Conservation (phyloP, 306 rosid species). For the Carpinus fangiana region DNA sequence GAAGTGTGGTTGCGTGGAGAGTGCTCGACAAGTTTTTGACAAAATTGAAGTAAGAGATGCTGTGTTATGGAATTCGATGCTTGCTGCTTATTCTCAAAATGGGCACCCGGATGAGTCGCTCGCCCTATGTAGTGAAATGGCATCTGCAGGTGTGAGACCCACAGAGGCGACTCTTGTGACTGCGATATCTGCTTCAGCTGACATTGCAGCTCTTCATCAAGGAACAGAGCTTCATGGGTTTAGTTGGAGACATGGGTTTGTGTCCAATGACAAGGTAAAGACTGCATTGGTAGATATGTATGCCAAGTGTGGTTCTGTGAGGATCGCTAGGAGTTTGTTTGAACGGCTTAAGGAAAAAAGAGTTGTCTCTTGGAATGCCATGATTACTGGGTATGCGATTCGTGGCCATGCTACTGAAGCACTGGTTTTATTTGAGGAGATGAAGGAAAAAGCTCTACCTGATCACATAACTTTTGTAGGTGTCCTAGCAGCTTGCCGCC, state of each 20-base stretch:
- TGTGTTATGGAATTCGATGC: slow-evolving; percentile 82
- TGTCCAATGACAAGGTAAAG: slow-evolving; percentile 63
- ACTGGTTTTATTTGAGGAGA: slow-evolving; percentile 51
- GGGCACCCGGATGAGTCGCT: slow-evolving; percentile 63
- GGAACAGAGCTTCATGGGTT: slow-evolving; percentile 70
- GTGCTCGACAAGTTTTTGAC: slow-evolving; percentile 55
- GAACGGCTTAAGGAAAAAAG: slow-evolving; percentile 59
- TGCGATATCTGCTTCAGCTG: slow-evolving; percentile 62
- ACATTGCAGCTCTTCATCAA: slow-evolving; percentile 58
- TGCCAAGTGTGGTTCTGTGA: slow-evolving; percentile 69
- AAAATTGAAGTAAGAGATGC: slow-evolving; percentile 54
- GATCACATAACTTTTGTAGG: slow-evolving; percentile 65
- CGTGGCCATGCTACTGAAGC: slow-evolving; percentile 66
- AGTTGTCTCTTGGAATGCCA: slow-evolving; percentile 82
- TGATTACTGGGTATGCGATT: slow-evolving; percentile 73
- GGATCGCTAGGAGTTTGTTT: slow-evolving; percentile 53
- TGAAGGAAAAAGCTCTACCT: slow-evolving; percentile 54
- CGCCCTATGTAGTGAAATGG: slow-evolving; percentile 62
- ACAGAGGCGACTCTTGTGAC: slow-evolving; percentile 76
- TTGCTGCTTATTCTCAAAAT: slow-evolving; percentile 71
- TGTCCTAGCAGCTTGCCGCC: slow-evolving; percentile 70
- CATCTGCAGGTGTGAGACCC: slow-evolving; percentile 39
- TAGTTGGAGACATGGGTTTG: slow-evolving; percentile 66
- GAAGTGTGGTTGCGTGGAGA: slow-evolving; percentile 59
- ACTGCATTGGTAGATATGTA: slow-evolving; percentile 82